Percentiles rank a stretch among this genome's conserved stretches.
phyloP scores from a whole-genome alignment of 177 flowering plant genomes.

The Vitis hybrid region DNA sequence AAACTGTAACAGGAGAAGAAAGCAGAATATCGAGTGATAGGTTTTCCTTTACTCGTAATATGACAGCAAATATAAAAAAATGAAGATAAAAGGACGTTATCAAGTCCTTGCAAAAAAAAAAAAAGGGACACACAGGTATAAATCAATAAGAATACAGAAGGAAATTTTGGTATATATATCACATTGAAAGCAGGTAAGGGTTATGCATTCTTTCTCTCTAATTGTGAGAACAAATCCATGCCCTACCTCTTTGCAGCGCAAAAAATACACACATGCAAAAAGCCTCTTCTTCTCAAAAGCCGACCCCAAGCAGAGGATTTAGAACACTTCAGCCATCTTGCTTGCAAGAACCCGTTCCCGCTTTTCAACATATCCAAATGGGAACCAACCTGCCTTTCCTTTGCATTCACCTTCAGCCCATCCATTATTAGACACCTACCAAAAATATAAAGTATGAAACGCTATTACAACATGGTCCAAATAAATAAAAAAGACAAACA shows the following conservation, averaged over 20 bases:
- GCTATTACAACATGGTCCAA: no score
- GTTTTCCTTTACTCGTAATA: background rate
- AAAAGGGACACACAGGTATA: background rate
- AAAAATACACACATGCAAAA: constrained; percentile 12
- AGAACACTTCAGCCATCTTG: constrained; percentile 87
- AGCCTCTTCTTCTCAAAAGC: constrained; percentile 3
- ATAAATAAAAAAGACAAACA: no score
- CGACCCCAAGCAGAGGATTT: constrained; percentile 9
- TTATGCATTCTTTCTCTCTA: constrained; percentile 5
- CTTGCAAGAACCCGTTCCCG: constrained; percentile 96
- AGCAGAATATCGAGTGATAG: no score
- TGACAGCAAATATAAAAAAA: background rate
- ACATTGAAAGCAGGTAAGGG: background rate
- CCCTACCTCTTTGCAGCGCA: constrained; percentile 12
- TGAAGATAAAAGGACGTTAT: background rate
- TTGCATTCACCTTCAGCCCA: constrained; percentile 99
- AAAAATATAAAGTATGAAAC: constrained; percentile 7
- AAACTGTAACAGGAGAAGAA: no score
- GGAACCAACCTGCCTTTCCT: constrained; percentile 98
- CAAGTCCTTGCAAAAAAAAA: background rate
- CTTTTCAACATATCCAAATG: constrained; percentile 84
- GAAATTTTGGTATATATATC: constrained; percentile 7
- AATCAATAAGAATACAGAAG: background rate
- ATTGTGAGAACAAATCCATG: background rate
- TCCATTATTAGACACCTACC: constrained; percentile 82